These are phyloP conservation scores for Rhodotorula graminis DNA, from an alignment of 768 basidiomycete species.

Conservation along the genomic window DNA sequence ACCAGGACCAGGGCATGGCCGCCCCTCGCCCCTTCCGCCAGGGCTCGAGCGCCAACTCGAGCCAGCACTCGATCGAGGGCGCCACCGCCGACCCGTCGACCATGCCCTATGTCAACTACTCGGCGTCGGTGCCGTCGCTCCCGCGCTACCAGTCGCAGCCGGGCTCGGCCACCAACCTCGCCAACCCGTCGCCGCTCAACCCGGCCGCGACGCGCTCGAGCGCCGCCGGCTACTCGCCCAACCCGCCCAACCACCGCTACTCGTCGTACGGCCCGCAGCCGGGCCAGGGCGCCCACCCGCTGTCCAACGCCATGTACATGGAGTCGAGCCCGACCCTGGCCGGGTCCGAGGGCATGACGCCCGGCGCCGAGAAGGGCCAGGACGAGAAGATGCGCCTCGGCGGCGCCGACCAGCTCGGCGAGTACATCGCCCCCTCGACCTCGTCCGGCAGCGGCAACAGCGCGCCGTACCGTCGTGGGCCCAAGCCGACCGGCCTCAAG, in stretches of 20 bases:
- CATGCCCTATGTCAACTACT: slow-evolving; percentile 30
- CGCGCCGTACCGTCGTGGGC: slow-evolving; percentile 32
- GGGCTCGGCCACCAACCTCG: slow-evolving; percentile 24
- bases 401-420: slow-evolving; percentile 30
- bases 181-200: slow-evolving; percentile 37
- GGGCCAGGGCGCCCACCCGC: slow-evolving; percentile 38
- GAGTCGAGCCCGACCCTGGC: slow-evolving; percentile 42
- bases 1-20: slow-evolving; percentile 3
- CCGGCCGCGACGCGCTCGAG: slow-evolving; percentile 30
- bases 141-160: slow-evolving; percentile 34
- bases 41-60: slow-evolving; percentile 14
- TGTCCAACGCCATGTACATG: slow-evolving; percentile 42
- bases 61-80: slow-evolving; percentile 15
- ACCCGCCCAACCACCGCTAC: slow-evolving; percentile 26
- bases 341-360: slow-evolving; percentile 33
- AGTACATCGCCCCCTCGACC: slow-evolving; percentile 31
- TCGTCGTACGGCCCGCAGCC: slow-evolving; percentile 25
- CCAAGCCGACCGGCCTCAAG: slow-evolving; percentile 36
- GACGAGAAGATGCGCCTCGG: slow-evolving; percentile 40
- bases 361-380: slow-evolving; percentile 19
- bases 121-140: slow-evolving; percentile 25
- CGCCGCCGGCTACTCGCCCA: slow-evolving; percentile 15
- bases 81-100: neutral
- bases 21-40: slow-evolving; percentile 22
- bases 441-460: slow-evolving; percentile 12